Base-by-base conservation (phyloP, 2,329 filamentous ascomycete species). In the Torrubiella hemipterigena region DNA sequence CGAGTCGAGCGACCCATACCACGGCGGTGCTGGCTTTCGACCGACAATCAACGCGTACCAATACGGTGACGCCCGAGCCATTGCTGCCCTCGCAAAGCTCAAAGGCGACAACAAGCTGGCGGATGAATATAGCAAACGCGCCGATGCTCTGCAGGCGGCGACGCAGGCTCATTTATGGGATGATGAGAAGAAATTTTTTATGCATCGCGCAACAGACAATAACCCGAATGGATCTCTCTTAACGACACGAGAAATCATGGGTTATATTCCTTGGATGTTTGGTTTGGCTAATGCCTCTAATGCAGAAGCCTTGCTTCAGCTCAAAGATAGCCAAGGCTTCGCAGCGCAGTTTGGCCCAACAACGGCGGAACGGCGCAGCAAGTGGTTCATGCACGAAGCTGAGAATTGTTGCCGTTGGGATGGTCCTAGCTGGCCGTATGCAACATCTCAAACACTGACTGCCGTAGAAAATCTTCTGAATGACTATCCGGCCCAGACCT, bases 391-490 rank as follows among this genome's bases (percentile, higher is more conserved):
- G 36, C 34, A 45, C 32, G 32, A 44, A 19, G 37, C 38, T 2
- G 34, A 38, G 4, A 34, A 32, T 8, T 42, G 58, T 33, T 63
- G 58, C 37, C 52, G 49, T 31, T 64, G 59, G 60, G 51, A 63
- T 32, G 59, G 60, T 2, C 56, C 56, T 38, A 58, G 54, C n/a
- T 64, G 60, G 60, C 59, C 60, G 3, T 64, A 52, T 37, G 53
- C 54, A 3, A 63, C 58, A 2, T 42, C 51, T 5, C 53, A 61
- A 33, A 59, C 52, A 11, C 47, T 63, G 6, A 54, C 52, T 12
- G 58, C 58, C 1, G 47, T 63, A 10, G 58, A 37, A 47, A 59
- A 40, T 40, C 48, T 32, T 42, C 47, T 33, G 32, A 31, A 45
- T 39, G 16, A 52, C 41, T 37, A 54, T 42, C 17, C 46, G 15